Conservation (phyloP, 2,329 filamentous ascomycete species). For the Cyphellophora europaea region DNA sequence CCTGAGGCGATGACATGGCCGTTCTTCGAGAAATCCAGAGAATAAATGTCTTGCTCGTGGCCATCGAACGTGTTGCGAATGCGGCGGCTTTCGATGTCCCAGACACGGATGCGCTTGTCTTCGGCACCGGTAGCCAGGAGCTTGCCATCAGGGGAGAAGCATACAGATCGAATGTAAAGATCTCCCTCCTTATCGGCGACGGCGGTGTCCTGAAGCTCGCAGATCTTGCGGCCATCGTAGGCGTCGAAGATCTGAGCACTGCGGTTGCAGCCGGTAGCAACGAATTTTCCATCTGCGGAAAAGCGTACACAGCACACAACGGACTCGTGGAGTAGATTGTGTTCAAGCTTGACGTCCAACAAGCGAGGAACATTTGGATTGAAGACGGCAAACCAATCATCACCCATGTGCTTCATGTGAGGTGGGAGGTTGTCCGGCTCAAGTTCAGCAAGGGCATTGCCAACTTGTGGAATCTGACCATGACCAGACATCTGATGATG, state of each 20-base stretch:
- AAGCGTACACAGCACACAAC: constrained; percentile 98
- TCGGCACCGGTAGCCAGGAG: constrained; percentile 94
- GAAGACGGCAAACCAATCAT: constrained; percentile 96
- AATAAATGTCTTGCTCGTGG: constrained; percentile 98
- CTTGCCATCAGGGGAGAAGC: constrained; percentile 93
- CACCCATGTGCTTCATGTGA: constrained; percentile 77
- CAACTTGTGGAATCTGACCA: constrained; percentile 45
- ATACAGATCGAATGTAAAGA: constrained; percentile 94
- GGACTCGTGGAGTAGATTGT: constrained; percentile 86
- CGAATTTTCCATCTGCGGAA: constrained; percentile 89
- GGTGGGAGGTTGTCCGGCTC: constrained; percentile 77
- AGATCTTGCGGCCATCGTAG: constrained; percentile 73
- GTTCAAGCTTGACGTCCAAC: constrained; percentile 86
- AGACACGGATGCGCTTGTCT: constrained; percentile 94
- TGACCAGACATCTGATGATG: constrained; percentile 32
- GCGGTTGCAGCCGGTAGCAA: constrained; percentile 93
- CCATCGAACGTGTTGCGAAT: constrained; percentile 93
- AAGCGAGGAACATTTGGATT: constrained; percentile 84
- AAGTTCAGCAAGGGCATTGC: constrained; percentile 72
- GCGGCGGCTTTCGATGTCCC: constrained; percentile 76
- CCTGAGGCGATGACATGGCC: constrained; percentile 92
- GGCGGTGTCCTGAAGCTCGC: constrained; percentile 78
- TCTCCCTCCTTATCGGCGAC: constrained; percentile 75
- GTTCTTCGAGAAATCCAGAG: constrained; percentile 86
- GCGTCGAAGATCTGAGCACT: constrained; percentile 99